These are phyloP conservation scores for Nephelium lappaceum DNA, from an alignment of 345 rosid genomes.

Conservation along the genomic window DNA sequence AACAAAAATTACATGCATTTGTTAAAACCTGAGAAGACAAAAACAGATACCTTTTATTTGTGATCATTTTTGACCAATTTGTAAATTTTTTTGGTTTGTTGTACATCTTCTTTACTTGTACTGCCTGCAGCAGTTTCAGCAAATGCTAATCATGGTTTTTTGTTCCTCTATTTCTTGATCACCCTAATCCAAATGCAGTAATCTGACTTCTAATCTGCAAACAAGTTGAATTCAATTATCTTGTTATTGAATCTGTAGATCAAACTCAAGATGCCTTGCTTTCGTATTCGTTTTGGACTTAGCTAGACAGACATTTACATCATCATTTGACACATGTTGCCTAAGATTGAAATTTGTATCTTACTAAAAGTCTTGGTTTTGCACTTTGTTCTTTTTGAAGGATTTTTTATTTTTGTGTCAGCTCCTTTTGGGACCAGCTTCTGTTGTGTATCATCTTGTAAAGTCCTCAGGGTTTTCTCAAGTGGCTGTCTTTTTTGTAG, in stretches of 20 bases:
- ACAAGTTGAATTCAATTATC: neutral
- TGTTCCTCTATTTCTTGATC: neutral
- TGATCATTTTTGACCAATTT: neutral
- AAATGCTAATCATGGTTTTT: neutral
- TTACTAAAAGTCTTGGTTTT: neutral
- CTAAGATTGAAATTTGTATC: neutral
- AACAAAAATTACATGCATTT: neutral
- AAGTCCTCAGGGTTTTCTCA: neutral
- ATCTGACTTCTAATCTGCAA: neutral
- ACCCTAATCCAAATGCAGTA: neutral
- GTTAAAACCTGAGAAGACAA: neutral
- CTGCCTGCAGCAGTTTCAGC: neutral
- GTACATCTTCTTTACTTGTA: slow-evolving; percentile 1
- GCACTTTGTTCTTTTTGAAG: neutral
- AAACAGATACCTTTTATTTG: neutral
- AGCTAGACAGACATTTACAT: neutral
- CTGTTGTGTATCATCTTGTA: neutral
- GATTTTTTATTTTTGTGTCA: neutral
- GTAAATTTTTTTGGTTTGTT: neutral
- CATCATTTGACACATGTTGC: neutral
- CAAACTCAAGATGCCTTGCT: slow-evolving; percentile 4
- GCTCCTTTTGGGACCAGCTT: neutral
- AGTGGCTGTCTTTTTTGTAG: neutral
- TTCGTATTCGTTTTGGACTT: neutral
- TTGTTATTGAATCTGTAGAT: neutral